Conservation (phyloP, 225 moss, liverwort and hornwort genomes). For the Pseudisothecium myosuroides region DNA sequence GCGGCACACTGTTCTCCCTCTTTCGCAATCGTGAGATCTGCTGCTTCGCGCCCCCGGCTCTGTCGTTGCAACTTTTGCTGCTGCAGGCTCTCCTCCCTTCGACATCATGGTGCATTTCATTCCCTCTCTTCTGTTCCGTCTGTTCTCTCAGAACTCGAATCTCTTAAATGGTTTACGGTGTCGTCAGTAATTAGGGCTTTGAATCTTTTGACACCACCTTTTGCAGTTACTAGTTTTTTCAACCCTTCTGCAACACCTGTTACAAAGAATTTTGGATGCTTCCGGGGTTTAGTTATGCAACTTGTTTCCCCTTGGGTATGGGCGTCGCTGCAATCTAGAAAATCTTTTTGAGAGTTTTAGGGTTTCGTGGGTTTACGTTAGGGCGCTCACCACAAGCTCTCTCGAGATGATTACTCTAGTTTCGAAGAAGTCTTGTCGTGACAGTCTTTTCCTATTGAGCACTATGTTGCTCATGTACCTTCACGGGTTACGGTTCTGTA, state of each 20-base stretch:
- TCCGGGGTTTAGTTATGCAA: too few relatives aligned
- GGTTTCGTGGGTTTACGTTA: background rate
- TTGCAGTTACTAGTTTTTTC: too few relatives aligned
- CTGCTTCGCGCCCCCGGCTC: background rate
- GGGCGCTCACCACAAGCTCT: background rate
- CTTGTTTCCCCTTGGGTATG: background rate
- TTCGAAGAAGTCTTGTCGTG: background rate
- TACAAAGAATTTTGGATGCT: background rate
- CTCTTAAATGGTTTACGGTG: too few relatives aligned
- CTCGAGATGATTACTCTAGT: background rate
- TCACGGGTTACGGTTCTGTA: background rate
- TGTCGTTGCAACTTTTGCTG: background rate
- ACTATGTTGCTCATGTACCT: background rate
- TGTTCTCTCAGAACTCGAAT: too few relatives aligned
- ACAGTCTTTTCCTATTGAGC: background rate
- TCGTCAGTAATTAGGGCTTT: background rate
- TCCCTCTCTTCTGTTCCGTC: background rate
- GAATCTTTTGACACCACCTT: background rate
- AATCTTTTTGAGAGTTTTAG: background rate
- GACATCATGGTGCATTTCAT: constrained; percentile 12
- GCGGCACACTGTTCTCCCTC: rapidly evolving
- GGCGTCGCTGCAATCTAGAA: background rate
- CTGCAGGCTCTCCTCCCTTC: background rate
- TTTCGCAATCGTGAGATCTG: constrained; percentile 1
- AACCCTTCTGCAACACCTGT: background rate